Evolutionary conservation across 2,329 filamentous ascomycete species (phyloP).

Genomic region (Periglandula ipomoeae): DNA sequence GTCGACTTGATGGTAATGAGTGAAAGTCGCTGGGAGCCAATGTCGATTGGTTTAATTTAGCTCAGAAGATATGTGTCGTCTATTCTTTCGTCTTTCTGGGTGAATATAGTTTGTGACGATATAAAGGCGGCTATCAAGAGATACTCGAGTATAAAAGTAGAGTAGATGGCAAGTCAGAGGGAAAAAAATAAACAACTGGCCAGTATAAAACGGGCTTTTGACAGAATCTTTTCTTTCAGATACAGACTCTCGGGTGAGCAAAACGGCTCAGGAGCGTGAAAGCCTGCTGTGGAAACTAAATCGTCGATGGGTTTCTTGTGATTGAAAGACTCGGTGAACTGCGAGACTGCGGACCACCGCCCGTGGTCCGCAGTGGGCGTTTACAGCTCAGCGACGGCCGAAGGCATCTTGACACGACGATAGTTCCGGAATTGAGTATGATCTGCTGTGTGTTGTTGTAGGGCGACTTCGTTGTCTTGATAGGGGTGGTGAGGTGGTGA

Average conservation of each 20-base stretch:
- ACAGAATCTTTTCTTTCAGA: slow-evolving; percentile 25
- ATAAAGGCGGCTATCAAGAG: no score
- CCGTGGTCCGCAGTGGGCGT: slow-evolving; percentile 64
- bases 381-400: slow-evolving; percentile 87
- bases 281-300: slow-evolving; percentile 51
- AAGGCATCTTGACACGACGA: slow-evolving; percentile 65
- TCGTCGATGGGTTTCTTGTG: slow-evolving; percentile 40
- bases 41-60: no score
- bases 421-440: slow-evolving; percentile 40
- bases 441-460: slow-evolving; percentile 22
- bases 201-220: slow-evolving; percentile 20
- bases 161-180: neutral
- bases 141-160: neutral
- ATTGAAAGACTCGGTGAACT: slow-evolving; percentile 65
- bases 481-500: slow-evolving; percentile 21
- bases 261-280: slow-evolving; percentile 33
- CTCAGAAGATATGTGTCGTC: neutral
- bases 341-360: slow-evolving; percentile 68
- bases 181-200: slow-evolving; percentile 11
- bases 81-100: neutral
- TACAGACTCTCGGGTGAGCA: slow-evolving; percentile 29
- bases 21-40: no score
- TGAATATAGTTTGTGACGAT: neutral
- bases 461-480: slow-evolving; percentile 59
- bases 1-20: no score